Percentiles rank a stretch among this genome's conserved stretches.
Conservation (phyloP, 192 early-diverging fungal species). For the Podila horticola region DNA sequence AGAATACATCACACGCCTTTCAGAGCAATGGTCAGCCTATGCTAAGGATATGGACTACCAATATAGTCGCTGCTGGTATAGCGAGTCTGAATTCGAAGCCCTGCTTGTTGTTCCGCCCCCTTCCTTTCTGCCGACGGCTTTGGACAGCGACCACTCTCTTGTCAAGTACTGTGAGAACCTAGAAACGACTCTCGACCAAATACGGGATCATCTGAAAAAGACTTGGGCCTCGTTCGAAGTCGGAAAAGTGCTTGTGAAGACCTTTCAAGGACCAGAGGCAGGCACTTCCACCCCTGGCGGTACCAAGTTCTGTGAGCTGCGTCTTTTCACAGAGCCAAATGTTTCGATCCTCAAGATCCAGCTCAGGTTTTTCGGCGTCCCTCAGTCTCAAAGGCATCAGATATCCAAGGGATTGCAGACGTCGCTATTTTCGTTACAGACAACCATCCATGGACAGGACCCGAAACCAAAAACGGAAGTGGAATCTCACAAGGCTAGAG, state of each 20-base stretch:
- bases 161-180: conserved; percentile 34
- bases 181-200: conserved; percentile 13
- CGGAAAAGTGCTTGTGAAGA: conserved; percentile 41
- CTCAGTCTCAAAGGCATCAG: conserved; percentile 4
- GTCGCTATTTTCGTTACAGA: conserved; percentile 15
- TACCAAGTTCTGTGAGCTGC: conserved; percentile 47
- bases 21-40: conserved; percentile 44
- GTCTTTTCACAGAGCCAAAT: conserved; percentile 36
- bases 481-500: conserved; percentile 10
- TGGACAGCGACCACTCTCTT: conserved; percentile 45
- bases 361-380: conserved; percentile 35
- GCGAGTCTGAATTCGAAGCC: conserved; percentile 55
- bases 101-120: conserved; percentile 40
- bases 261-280: conserved; percentile 25
- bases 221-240: conserved; percentile 46
- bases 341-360: conserved; percentile 30
- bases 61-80: conserved; percentile 61
- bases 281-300: conserved; percentile 11
- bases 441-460: conserved; percentile 1
- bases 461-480: conserved; percentile 11
- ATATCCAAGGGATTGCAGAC: conserved; percentile 15
- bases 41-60: conserved; percentile 41
- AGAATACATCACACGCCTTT: conserved; percentile 27
- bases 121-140: conserved; percentile 30
- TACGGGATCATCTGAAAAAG: conserved; percentile 19